A percentile compares a stretch with the other conserved stretches of the same genome.
These are phyloP conservation scores for Sugiyamaella xylanicola DNA, from an alignment of 1,139 yeast species.

Conservation along the genomic window DNA sequence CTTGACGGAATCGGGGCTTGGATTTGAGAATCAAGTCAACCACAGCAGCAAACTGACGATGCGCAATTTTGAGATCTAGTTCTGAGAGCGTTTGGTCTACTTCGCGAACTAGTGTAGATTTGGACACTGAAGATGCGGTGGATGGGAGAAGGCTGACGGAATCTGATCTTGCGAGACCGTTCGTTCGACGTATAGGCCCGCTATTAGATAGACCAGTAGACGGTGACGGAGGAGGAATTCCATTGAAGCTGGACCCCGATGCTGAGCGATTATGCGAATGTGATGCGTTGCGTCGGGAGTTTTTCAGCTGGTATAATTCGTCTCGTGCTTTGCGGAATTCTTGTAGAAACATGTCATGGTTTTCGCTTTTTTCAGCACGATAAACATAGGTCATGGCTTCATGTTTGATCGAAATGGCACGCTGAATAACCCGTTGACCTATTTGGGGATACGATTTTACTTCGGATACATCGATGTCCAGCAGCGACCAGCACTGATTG, in stretches of 20 bases:
- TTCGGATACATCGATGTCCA: conserved; percentile 60
- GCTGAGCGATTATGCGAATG: conserved; percentile 15
- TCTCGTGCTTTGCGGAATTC: conserved; percentile 67
- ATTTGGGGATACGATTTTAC: conserved; percentile 27
- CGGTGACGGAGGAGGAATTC: conserved; percentile 1
- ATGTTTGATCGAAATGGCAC: conserved; percentile 40
- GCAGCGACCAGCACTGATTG: conserved; percentile 76
- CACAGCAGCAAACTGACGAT: conserved; percentile 57
- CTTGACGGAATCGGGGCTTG: conserved; percentile 4
- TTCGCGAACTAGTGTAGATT: conserved; percentile 30
- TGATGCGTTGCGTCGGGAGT: conserved; percentile 2
- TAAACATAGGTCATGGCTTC: conserved; percentile 58
- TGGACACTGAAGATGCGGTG: conserved; percentile 15
- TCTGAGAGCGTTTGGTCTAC: conserved; percentile 68
- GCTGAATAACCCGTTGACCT: conserved; percentile 36
- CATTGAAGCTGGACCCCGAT: conserved; percentile 17
- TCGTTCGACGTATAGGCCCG: conserved; percentile 1
- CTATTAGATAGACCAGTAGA: neutral
- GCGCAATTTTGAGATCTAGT: conserved; percentile 66
- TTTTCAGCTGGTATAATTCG: conserved; percentile 47
- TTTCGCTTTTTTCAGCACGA: conserved; percentile 65
- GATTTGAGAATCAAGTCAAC: conserved; percentile 49
- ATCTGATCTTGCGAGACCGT: conserved; percentile 6
- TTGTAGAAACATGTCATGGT: conserved; percentile 57
- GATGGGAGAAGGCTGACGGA: conserved; percentile 16